Conservation (phyloP, 164 flowering plant genomes). For the Tinospora cordifolia region DNA sequence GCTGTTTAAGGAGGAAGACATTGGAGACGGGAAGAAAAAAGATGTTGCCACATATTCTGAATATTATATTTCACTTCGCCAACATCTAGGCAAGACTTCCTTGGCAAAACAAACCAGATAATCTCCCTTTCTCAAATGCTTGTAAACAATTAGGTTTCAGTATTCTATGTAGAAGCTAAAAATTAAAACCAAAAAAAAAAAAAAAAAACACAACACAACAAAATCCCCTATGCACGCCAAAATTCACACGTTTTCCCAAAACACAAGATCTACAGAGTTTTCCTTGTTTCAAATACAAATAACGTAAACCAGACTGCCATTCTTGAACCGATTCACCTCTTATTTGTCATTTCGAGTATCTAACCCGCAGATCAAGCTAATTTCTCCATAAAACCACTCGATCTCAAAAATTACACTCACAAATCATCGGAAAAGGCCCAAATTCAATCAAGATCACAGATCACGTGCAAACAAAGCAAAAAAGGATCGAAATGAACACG, state of each 20-base stretch:
- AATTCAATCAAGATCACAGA: constrained; percentile 13
- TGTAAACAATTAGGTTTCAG: background rate
- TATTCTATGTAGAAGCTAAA: background rate
- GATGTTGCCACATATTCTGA: background rate
- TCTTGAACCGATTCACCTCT: constrained; percentile 4
- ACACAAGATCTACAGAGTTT: background rate
- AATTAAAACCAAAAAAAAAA: background rate
- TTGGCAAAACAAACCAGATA: too few relatives aligned
- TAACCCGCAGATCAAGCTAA: constrained; percentile 7
- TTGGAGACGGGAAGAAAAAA: background rate
- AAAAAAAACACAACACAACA: background rate
- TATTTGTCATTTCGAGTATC: background rate
- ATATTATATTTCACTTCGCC: too few relatives aligned
- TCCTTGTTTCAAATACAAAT: background rate
- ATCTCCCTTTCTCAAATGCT: too few relatives aligned
- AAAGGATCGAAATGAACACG: too few relatives aligned
- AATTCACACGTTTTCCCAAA: background rate
- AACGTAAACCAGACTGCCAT: background rate
- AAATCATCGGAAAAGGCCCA: constrained; percentile 6
- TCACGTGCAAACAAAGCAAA: constrained; percentile 2
- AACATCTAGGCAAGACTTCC: too few relatives aligned
- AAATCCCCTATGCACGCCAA: background rate
- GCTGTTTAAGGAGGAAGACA: too few relatives aligned
- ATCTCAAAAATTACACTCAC: constrained; percentile 6
- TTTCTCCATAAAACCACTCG: background rate